Conservation (phyloP, 2,329 filamentous ascomycete genomes). For the Cadophora gregata region DNA sequence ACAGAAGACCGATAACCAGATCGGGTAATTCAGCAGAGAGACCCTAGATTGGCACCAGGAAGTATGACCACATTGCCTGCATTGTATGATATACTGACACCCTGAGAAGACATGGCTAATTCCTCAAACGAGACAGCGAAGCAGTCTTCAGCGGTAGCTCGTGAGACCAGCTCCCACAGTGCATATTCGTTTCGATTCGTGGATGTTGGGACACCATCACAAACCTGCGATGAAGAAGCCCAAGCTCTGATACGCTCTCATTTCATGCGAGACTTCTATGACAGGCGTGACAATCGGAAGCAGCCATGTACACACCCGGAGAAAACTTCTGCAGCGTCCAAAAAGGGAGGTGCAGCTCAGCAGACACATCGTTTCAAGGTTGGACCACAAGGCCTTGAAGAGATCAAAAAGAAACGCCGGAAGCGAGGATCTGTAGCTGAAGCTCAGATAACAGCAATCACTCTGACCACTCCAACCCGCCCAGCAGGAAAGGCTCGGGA, state of each 20-base stretch:
- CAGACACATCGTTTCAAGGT: slow-evolving; percentile 28
- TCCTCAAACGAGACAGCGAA: background rate
- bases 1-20: slow-evolving; percentile 13
- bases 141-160: background rate
- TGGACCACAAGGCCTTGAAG: slow-evolving; percentile 24
- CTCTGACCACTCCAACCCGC: background rate
- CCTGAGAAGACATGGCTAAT: slow-evolving; percentile 14
- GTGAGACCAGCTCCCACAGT: background rate
- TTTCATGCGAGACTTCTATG: slow-evolving; percentile 30
- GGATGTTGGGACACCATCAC: slow-evolving; percentile 24
- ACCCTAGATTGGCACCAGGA: background rate
- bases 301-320: slow-evolving; percentile 5
- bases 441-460: background rate
- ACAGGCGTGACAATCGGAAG: slow-evolving; percentile 15
- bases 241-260: slow-evolving; percentile 26
- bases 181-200: slow-evolving; percentile 30
- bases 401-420: slow-evolving; percentile 23
- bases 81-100: background rate
- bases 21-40: background rate
- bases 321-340: slow-evolving; percentile 21
- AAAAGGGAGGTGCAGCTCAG: slow-evolving; percentile 18
- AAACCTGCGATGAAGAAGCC: slow-evolving; percentile 20
- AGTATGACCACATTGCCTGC: background rate
- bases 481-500: background rate
- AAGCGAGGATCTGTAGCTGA: background rate